Evolutionary conservation across 352 stramenopile species (phyloP), one percentile per base, ranked within the genome.

Genomic region (Phytophthora rubi): DNA sequence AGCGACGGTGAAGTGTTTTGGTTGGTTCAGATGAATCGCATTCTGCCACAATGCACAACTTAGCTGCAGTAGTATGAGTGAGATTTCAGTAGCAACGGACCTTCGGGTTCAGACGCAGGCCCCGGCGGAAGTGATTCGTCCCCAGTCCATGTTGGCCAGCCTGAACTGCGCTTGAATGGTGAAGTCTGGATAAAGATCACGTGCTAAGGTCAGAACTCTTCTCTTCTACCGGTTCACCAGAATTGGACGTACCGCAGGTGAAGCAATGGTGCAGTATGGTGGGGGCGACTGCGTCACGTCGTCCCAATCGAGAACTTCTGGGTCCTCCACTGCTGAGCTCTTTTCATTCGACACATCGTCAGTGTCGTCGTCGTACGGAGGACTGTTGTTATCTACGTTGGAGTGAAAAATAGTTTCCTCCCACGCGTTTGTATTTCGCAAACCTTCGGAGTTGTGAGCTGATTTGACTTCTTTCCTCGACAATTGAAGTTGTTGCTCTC

Each of bases 401-500:
- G 53, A 61, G 18, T 66, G 54, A 33, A 73, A 32, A 28, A 68
- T 28, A 21, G 73, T 60, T 35, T 73, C 32, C 49, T 32, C 37
- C 7, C 26, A 16, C 68, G 54, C 4, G 7, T 60, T 69, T 2
- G 16, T 28, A 9, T 30, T 68, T 4, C 39, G n/a, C 33, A 12
- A 28, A 23, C 6, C 13, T 35, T 53, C 44, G 32, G n/a, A 45
- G 21, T 21, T 59, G 23, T n/a, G 61, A 12, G 15, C n/a, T 55
- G 26, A 15, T 15, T 76, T 62, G 10, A 47, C 52, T 28, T 75
- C 53, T 30, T 65, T 73, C 15, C 55, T 47, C 52, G 76, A 75
- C 0, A 89, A 47, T 54, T 71, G 61, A 16, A 53, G 54, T 2
- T 77, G 75, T 8, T 73, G 71, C 1, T 78, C 62, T 63, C 84